These are phyloP conservation scores for Effrenium voratum DNA, from an alignment of 73 alveolate species.

Conservation along the genomic window DNA sequence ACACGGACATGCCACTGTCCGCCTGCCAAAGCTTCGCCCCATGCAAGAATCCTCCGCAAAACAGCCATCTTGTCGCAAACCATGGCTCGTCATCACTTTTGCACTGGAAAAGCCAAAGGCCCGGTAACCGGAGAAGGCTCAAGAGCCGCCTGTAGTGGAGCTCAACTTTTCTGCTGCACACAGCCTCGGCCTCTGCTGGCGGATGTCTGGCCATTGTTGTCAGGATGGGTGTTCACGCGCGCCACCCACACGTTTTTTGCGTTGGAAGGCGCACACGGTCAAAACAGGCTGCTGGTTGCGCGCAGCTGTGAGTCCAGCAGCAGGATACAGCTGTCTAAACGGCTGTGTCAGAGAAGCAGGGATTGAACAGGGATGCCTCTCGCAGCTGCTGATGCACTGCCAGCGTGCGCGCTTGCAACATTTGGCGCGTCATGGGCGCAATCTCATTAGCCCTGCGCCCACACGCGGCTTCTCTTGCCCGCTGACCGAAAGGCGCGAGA, in stretches of 20 bases:
- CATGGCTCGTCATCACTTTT: too few relatives aligned
- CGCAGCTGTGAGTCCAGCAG: slow-evolving; percentile 1
- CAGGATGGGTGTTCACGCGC: too few relatives aligned
- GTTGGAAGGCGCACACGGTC: neutral
- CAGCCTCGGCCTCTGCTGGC: too few relatives aligned
- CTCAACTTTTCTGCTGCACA: too few relatives aligned
- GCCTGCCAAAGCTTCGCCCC: too few relatives aligned
- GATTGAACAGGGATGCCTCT: neutral
- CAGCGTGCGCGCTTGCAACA: slow-evolving; percentile 1
- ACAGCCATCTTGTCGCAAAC: too few relatives aligned
- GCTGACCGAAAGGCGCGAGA: neutral
- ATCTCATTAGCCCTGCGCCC: neutral
- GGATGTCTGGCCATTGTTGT: too few relatives aligned
- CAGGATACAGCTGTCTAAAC: neutral
- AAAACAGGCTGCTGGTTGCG: neutral
- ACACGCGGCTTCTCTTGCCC: neutral
- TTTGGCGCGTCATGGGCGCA: neutral
- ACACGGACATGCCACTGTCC: too few relatives aligned
- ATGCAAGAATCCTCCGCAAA: too few relatives aligned
- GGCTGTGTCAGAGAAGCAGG: neutral
- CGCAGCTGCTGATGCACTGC: neutral
- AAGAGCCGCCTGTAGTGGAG: too few relatives aligned
- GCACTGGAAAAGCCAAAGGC: too few relatives aligned
- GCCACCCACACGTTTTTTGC: neutral
- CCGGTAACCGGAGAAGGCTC: too few relatives aligned